Base-by-base conservation (phyloP, 169 alveolate genomes). In the Fabrea salina region DNA sequence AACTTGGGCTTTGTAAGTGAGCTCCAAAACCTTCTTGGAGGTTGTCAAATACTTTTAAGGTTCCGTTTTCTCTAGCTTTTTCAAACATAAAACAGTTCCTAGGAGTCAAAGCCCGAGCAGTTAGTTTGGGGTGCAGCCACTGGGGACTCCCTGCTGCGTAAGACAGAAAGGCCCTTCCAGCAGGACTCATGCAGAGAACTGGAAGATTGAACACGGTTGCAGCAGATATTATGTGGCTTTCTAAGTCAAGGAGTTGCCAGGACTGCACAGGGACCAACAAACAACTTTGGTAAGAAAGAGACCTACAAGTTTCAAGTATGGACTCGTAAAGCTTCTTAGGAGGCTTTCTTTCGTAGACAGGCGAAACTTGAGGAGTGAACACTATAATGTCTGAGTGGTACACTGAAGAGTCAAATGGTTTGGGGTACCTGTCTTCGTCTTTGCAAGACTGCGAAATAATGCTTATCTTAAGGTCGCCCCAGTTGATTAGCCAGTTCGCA, bases 21-120 rank as follows among this genome's bases (percentile, higher is more conserved):
- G 57, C 54, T 41, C 75, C 75, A 64, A 64, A 64, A 25, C 75
- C 75, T 3, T 64, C 75, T 40, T 64, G 35, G 22, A 64, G 30
- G 37, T 64, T 64, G 2, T 40, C 32, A 33, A 64, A 37, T 37
- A 64, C 75, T 16, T 33, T 33, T 22, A 64, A 64, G 25, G n/a
- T 33, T 33, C 75, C 75, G 19, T 64, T 64, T 16, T 64, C 75
- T 64, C 41, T 64, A 0, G 75, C 75, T 32, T n/a, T 19, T 40
- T 64, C 75, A 40, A 64, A 64, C 75, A 64, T 64, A 40, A 64
- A 64, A 35, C 75, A 64, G 41, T 64, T 64, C 50, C 41, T 51
- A 1, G 75, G 75, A 64, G 41, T 64, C 30, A 39, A 64, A 64
- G 37, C 75, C 5, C 41, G 35, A 25, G 16, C 25, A 5, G 57